Base-by-base conservation (phyloP, 768 basidiomycete genomes). In the Collybia sp. region DNA sequence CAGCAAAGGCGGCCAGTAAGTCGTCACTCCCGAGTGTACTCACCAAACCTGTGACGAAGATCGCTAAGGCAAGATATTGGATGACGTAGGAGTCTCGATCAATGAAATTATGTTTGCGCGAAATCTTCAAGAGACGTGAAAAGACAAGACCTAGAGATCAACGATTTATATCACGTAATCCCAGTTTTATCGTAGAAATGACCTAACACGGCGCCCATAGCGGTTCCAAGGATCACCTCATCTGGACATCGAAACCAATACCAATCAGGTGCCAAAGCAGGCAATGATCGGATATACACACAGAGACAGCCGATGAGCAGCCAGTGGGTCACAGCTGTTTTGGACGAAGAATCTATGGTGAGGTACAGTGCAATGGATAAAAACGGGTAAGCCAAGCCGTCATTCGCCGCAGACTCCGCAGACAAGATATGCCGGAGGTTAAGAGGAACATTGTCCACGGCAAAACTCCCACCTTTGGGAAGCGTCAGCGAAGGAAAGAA, bases 301-400 rank as follows among this genome's bases (percentile, higher is more conserved):
- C 87, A 91, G 43, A 89, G 59, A 80, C 89, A 90, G 6, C 92
- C 89, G 43, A 93, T 67, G 35, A 93, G 74, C 45, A 94, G 68
- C 94, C 96, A 96, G 57, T 93, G 79, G 11, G 73, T 81, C 30
- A 96, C 67, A 4, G 93, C 91, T 9, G 72, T 72, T 0, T 71
- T 65, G 12, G 67, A 72, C 2, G 82, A 76, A 0, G 73, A 58
- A 51, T 95, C 90, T 4, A 92, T 53, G 9, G 83, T 84, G 39
- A 98, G 72, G 61, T 95, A 97, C 9, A 98, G 73, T 2, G 94
- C 81, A 43, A 98, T 74, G 19, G 80, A 78, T 45, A 97, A 71
- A 62, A 97, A 97, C 0, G 93, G 93, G 62, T 94, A 96, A 1
- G 94, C 93, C 12, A 97, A 75, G 1, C 96, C 96, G 54, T 98